Evolutionary conservation across 2,329 filamentous ascomycete genomes (phyloP).

Genomic region (Knoxdaviesia proteae): DNA sequence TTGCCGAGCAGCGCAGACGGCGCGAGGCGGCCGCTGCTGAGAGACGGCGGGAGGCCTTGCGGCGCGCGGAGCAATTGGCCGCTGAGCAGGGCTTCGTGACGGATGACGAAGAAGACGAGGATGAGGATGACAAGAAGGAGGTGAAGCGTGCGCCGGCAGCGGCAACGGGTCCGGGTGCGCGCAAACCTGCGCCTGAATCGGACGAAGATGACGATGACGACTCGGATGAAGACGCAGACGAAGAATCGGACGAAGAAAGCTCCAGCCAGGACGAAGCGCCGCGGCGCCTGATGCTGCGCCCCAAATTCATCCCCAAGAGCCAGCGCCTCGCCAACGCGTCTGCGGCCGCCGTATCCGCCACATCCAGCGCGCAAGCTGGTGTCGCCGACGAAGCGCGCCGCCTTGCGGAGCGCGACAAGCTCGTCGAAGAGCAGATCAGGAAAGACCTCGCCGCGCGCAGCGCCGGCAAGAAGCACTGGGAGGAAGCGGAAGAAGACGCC

Average conservation of each 20-base stretch:
- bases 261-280: conserved; percentile 36
- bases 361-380: conserved; percentile 5
- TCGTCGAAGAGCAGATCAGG: conserved; percentile 77
- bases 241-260: conserved; percentile 20
- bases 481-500: conserved; percentile 43
- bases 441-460: conserved; percentile 58
- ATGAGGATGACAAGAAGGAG: conserved; percentile 9
- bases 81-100: conserved; percentile 44
- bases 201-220: conserved; percentile 20
- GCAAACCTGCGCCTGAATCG: no score
- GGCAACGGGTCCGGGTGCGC: no score
- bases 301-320: conserved; percentile 41
- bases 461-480: conserved; percentile 69
- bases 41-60: conserved; percentile 13
- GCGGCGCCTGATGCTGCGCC: conserved; percentile 35
- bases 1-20: conserved; percentile 21
- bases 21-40: conserved; percentile 25
- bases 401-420: conserved; percentile 51
- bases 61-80: conserved; percentile 21
- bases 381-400: conserved; percentile 41
- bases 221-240: conserved; percentile 16
- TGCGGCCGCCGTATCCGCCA: conserved; percentile 2
- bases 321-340: conserved; percentile 18
- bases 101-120: conserved; percentile 20
- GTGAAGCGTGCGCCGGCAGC: conserved; percentile 14